Evolutionary conservation across 495 filamentous ascomycete genomes (phyloP), one percentile per base, ranked within the genome.

Genomic region (Penicillium longicatenatum): DNA sequence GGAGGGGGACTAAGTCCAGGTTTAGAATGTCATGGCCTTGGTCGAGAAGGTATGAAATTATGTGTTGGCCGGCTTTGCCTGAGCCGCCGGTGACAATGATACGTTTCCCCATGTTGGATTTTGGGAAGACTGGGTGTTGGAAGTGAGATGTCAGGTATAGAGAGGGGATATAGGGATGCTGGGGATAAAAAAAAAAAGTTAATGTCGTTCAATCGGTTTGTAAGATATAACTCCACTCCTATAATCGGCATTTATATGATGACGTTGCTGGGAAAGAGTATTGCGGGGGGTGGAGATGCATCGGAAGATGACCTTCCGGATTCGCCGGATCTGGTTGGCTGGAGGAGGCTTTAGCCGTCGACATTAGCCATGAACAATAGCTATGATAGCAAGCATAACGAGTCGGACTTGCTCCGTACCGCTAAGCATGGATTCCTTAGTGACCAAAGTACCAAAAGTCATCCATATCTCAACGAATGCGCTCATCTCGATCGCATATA

Each of bases 61-160:
- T 70, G 66, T 85, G 78, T 53, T 82, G 77, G 11, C 84, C 84
- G 14, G 82, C 84, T 70, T 86, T 84, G 7, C 84, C 83, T 48
- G 74, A 78, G 53, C 84, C 84, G 22, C 82, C 81, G 11, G 83
- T 84, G 54, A 86, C 78, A 50, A 85, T 73, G 58, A 86, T 80
- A 7, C 80, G 72, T 61, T 75, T 77, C 16, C 69, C 67, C 58
- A 70, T 70, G n/a, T 16, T 35, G 17, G 19, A 16, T 51, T 5
- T 19, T 6, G 24, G n/a, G n/a, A n/a, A n/a, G n/a, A 24, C 17
- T 31, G 26, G 24, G 16, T 21, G 20, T 50, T 20, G 16, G 30
- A n/a, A 4, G 26, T 35, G 47, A 3, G 17, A 39, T n/a, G 31
- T 16, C 12, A n/a, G 48, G 20, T 14, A 50, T 14, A 21, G 9